Evolutionary conservation across 208 protist species (phyloP).

Genomic region (Acanthamoeba triangularis): DNA sequence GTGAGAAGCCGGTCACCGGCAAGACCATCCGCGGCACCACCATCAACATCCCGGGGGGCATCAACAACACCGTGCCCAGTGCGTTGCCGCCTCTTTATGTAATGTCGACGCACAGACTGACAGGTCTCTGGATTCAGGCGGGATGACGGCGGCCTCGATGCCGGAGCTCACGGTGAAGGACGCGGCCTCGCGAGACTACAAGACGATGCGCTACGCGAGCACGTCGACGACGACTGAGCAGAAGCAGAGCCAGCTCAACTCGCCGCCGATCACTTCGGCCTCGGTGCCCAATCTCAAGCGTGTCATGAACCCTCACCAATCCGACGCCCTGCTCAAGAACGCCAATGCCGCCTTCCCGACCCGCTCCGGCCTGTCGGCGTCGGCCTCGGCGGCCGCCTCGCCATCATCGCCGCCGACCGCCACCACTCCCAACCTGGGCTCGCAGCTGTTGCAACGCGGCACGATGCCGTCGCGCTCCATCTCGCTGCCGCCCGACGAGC

Average conservation of each 20-base stretch:
- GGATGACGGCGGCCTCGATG: neutral
- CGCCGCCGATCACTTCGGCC: conserved; percentile 24
- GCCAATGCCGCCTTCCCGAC: neutral
- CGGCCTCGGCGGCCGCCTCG: neutral
- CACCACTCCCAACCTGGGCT: neutral
- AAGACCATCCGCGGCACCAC: conserved; percentile 29
- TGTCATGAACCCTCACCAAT: neutral
- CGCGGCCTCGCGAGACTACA: neutral
- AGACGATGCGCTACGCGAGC: conserved; percentile 3
- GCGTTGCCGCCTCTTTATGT: too few relatives aligned
- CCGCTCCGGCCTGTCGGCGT: neutral
- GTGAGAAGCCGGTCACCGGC: conserved; percentile 6
- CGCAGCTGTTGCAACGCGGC: neutral
- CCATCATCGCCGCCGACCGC: neutral
- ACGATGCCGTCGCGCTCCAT: neutral
- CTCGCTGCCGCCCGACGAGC: neutral
- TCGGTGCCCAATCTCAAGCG: conserved; percentile 57
- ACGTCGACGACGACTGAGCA: neutral
- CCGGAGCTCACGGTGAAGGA: neutral
- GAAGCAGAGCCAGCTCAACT: conserved; percentile 48
- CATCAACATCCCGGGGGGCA: neutral
- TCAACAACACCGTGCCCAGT: too few relatives aligned
- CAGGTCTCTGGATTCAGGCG: too few relatives aligned
- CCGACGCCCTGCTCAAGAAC: neutral
- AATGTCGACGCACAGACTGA: too few relatives aligned